Percentiles rank a stretch among this genome's conserved stretches.
phyloP scores from a whole-genome alignment of 2,329 filamentous ascomycete genomes.

The Cercospora sp. region DNA sequence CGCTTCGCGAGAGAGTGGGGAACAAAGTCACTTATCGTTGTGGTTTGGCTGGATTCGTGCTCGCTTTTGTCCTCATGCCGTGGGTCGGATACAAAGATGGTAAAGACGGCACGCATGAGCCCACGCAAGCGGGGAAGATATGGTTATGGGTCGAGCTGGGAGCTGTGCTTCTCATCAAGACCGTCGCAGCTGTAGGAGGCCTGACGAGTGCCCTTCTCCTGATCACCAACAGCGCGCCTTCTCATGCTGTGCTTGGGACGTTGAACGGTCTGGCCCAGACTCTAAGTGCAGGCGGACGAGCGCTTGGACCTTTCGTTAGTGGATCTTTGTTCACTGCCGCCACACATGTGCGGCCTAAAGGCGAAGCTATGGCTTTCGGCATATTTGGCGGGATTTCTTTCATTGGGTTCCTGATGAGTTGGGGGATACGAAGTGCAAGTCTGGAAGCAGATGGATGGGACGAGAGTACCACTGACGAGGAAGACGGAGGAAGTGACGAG shows the following conservation, averaged over 20 bases:
- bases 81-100: slow-evolving; percentile 78
- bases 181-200: slow-evolving; percentile 83
- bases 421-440: slow-evolving; percentile 68
- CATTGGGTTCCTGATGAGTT: slow-evolving; percentile 74
- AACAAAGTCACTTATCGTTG: slow-evolving; percentile 82
- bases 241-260: slow-evolving; percentile 80
- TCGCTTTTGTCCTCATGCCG: slow-evolving; percentile 84
- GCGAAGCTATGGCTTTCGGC: slow-evolving; percentile 82
- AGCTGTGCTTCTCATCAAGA: slow-evolving; percentile 79
- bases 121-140: slow-evolving; percentile 56
- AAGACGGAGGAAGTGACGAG: slow-evolving; percentile 35
- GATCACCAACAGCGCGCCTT: slow-evolving; percentile 90
- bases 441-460: slow-evolving; percentile 61
- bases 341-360: slow-evolving; percentile 70
- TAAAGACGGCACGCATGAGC: slow-evolving; percentile 48
- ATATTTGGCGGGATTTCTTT: slow-evolving; percentile 82
- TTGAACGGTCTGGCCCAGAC: slow-evolving; percentile 94
- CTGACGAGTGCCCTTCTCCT: slow-evolving; percentile 85
- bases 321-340: slow-evolving; percentile 83
- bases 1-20: slow-evolving; percentile 73
- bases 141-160: slow-evolving; percentile 84
- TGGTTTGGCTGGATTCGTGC: slow-evolving; percentile 74
- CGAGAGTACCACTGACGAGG: slow-evolving; percentile 48
- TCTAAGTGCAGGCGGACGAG: slow-evolving; percentile 84
- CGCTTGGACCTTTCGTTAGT: slow-evolving; percentile 83